phyloP scores from a whole-genome alignment of 805 yeast species.

The Kodamaea hsintzibuensis region DNA sequence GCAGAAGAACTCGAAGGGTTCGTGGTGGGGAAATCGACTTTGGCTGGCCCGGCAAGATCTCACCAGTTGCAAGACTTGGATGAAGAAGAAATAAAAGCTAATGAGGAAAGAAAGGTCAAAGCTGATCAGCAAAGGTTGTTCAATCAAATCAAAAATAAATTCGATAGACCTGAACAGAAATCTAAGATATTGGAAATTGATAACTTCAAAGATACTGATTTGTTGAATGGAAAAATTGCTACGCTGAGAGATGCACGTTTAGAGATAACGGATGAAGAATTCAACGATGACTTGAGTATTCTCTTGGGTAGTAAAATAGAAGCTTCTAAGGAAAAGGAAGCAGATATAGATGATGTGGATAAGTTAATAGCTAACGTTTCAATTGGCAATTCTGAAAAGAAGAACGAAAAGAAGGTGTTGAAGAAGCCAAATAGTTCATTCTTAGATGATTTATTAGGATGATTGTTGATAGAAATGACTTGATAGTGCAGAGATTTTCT shows the following conservation, averaged over 20 bases:
- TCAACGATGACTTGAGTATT: constrained; percentile 5
- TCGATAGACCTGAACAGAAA: constrained; percentile 15
- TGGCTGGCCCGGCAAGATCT: constrained; percentile 8
- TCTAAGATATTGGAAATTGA: constrained; percentile 36
- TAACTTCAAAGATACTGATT: constrained; percentile 28
- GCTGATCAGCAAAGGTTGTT: constrained; percentile 30
- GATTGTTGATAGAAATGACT: too few relatives aligned
- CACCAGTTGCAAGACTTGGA: constrained; percentile 20
- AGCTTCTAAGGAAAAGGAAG: background rate
- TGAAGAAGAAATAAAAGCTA: constrained; percentile 28
- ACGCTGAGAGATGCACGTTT: background rate
- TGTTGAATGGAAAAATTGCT: constrained; percentile 24
- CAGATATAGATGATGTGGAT: background rate
- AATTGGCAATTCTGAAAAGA: background rate
- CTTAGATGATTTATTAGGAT: constrained; percentile 20
- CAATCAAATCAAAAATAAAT: constrained; percentile 29
- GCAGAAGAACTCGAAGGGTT: constrained; percentile 36
- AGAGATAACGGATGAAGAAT: constrained; percentile 5
- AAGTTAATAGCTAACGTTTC: background rate
- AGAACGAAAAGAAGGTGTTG: constrained; percentile 1
- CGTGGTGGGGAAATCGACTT: constrained; percentile 30
- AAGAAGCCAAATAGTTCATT: constrained; percentile 11
- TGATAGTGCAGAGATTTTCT: too few relatives aligned
- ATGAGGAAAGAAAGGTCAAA: constrained; percentile 22
- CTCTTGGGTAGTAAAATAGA: constrained; percentile 5